phyloP scores from a whole-genome alignment of 2,329 filamentous ascomycete genomes.

The Exophiala oligosperma region DNA sequence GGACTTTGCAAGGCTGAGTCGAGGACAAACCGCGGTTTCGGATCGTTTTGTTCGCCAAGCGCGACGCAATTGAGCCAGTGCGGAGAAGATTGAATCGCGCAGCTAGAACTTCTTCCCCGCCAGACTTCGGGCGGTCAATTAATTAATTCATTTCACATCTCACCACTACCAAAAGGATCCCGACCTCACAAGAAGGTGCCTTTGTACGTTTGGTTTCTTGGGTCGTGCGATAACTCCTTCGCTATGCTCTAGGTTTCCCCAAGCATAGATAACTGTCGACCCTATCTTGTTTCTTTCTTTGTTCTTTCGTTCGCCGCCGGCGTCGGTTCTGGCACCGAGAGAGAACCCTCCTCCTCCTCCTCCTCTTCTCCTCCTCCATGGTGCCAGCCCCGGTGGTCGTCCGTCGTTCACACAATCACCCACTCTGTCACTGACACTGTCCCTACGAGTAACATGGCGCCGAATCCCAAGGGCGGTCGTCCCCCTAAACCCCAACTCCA shows the following conservation, averaged over 20 bases:
- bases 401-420: not conserved
- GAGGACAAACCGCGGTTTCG: not conserved
- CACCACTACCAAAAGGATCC: no score
- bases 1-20: not conserved
- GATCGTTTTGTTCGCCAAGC: not conserved
- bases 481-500: not conserved
- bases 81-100: not conserved
- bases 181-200: no score
- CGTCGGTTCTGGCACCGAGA: no score
- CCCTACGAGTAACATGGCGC: not conserved
- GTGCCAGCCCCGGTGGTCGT: not conserved
- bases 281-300: no score
- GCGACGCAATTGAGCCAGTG: not conserved
- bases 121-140: not conserved
- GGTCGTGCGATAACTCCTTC: no score
- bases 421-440: not conserved
- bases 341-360: no score
- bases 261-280: no score
- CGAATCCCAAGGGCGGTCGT: not conserved
- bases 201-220: no score
- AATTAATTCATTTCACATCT: not conserved
- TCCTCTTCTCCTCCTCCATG: not conserved
- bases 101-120: not conserved
- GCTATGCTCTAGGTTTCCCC: no score
- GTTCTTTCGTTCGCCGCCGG: no score